Percentiles rank a stretch among this genome's conserved stretches.
Evolutionary conservation across 106 monocot species (phyloP).

Genomic region (Iris macrosiphon): DNA sequence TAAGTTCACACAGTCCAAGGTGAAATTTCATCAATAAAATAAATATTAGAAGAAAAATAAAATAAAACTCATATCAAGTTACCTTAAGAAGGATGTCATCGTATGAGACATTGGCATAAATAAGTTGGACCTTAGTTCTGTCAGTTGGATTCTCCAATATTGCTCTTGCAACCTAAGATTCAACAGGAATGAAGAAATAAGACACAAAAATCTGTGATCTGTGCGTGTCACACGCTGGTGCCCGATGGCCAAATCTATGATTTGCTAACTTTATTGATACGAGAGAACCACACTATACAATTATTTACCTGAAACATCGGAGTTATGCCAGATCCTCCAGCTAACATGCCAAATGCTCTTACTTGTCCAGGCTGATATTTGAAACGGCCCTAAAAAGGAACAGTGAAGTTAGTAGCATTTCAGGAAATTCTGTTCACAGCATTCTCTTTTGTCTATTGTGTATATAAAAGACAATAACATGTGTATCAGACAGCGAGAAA

Average conservation of each 20-base stretch:
- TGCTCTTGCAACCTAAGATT: slow-evolving; percentile 62
- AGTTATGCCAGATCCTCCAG: slow-evolving; percentile 98
- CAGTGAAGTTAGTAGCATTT: background rate
- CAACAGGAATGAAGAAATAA: background rate
- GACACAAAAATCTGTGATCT: background rate
- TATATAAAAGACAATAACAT: no score
- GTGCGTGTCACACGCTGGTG: no score
- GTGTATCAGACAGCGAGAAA: no score
- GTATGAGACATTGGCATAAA: slow-evolving; percentile 83
- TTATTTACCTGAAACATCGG: slow-evolving; percentile 93
- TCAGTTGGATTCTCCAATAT: slow-evolving; percentile 83
- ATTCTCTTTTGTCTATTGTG: background rate
- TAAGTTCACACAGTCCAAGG: no score
- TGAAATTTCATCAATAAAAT: no score
- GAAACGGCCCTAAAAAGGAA: slow-evolving; percentile 83
- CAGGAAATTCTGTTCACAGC: background rate
- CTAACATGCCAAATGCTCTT: slow-evolving; percentile 93
- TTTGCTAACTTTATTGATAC: no score
- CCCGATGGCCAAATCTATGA: no score
- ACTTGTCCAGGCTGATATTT: slow-evolving; percentile 88
- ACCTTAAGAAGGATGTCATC: slow-evolving; percentile 97
- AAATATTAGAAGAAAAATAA: background rate
- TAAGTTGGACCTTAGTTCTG: slow-evolving; percentile 66
- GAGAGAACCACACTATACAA: no score
- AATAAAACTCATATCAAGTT: background rate